A percentile compares a stretch with the other conserved stretches of the same genome.
phyloP scores from a whole-genome alignment of 805 yeast genomes.

The Komagataella populi region DNA sequence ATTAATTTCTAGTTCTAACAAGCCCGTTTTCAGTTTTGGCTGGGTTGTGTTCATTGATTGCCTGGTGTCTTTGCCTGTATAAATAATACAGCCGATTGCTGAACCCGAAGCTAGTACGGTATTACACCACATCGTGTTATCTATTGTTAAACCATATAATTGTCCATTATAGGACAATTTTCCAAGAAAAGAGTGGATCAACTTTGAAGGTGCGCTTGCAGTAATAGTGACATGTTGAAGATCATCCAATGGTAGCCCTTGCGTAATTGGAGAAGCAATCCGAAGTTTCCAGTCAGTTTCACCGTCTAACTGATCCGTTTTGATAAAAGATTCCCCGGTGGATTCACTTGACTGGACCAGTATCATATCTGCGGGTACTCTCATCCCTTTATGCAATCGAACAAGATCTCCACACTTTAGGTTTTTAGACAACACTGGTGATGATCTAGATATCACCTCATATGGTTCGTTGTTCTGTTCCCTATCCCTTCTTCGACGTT shows the following conservation, averaged over 20 bases:
- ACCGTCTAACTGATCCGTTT: slow-evolving; percentile 97
- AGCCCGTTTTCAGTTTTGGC: slow-evolving; percentile 79
- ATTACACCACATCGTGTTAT: slow-evolving; percentile 96
- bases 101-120: slow-evolving; percentile 93
- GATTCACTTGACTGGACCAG: slow-evolving; percentile 71
- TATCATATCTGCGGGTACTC: slow-evolving; percentile 91
- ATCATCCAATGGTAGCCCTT: slow-evolving; percentile 35
- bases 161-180: slow-evolving; percentile 46
- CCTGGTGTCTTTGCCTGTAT: slow-evolving; percentile 88
- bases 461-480: slow-evolving; percentile 81
- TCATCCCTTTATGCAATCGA: slow-evolving; percentile 59
- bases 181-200: slow-evolving; percentile 75
- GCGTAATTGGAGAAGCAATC: slow-evolving; percentile 64
- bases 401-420: slow-evolving; percentile 82
- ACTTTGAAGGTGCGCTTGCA: slow-evolving; percentile 73
- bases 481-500: slow-evolving; percentile 76
- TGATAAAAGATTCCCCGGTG: slow-evolving; percentile 81
- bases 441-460: slow-evolving; percentile 42
- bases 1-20: slow-evolving; percentile 85
- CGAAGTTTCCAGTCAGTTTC: slow-evolving; percentile 98
- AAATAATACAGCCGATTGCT: slow-evolving; percentile 76
- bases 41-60: slow-evolving; percentile 88
- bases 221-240: slow-evolving; percentile 42
- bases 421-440: slow-evolving; percentile 39
- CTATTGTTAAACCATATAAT: slow-evolving; percentile 59